phyloP scores from a whole-genome alignment of 176 grass and related monocot genomes.

The Lolium multiflorum region DNA sequence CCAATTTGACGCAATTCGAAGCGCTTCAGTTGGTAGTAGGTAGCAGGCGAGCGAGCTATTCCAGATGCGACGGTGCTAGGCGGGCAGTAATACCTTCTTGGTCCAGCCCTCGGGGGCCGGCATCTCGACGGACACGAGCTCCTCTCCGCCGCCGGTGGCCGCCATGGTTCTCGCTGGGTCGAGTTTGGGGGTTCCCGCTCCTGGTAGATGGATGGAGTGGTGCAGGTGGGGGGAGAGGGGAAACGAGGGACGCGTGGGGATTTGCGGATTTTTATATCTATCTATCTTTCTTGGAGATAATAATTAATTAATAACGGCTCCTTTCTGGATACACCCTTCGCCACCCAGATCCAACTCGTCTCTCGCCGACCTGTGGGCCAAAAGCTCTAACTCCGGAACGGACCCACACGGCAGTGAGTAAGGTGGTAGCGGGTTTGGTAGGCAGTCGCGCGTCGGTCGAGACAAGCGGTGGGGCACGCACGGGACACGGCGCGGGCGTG shows the following conservation, averaged over 20 bases:
- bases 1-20: background rate
- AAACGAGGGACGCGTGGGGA: slow-evolving; percentile 36
- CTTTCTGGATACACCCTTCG: background rate
- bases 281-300: background rate
- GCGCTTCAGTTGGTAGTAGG: background rate
- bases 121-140: slow-evolving; percentile 64
- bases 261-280: slow-evolving; percentile 37
- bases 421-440: background rate
- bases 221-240: background rate
- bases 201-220: background rate
- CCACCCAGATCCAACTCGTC: fast-evolving
- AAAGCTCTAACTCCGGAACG: too few species aligned
- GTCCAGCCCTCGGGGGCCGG: slow-evolving; percentile 66
- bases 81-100: slow-evolving; percentile 58
- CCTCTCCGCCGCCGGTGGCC: slow-evolving; percentile 34
- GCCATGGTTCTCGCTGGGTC: slow-evolving; percentile 10
- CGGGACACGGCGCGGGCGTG: slow-evolving; percentile 1
- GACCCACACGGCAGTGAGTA: fast-evolving
- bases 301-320: slow-evolving; percentile 16
- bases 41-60: background rate
- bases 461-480: background rate
- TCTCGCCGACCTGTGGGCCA: background rate
- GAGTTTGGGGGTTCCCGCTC: slow-evolving; percentile 12
- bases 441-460: background rate
- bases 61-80: background rate